Conservation (phyloP, 2,329 filamentous ascomycete genomes). For the Ploettnerulaceae sp. region DNA sequence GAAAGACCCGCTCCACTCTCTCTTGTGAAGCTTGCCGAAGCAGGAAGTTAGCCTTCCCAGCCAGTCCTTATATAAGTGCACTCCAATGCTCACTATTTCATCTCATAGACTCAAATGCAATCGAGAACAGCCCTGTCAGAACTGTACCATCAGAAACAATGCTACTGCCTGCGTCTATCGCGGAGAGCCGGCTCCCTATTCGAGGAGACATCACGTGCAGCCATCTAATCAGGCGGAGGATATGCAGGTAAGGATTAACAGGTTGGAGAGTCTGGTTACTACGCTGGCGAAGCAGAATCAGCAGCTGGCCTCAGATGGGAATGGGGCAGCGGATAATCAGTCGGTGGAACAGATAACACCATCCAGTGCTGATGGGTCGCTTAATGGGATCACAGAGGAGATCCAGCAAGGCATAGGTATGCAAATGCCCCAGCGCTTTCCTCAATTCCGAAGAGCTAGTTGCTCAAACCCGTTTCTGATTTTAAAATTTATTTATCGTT, state of each 20-base stretch:
- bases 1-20: conserved; percentile 18
- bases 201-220: conserved; percentile 52
- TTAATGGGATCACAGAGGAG: conserved; percentile 34
- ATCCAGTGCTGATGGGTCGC: conserved; percentile 33
- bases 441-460: no score
- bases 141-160: conserved; percentile 82
- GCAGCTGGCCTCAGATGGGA: conserved; percentile 37
- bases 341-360: conserved; percentile 38
- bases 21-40: conserved; percentile 23
- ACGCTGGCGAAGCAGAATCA: conserved; percentile 45
- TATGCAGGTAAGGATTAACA: conserved; percentile 46
- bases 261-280: conserved; percentile 34
- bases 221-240: conserved; percentile 84
- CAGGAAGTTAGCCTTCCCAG: conserved; percentile 18
- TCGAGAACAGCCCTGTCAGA: conserved; percentile 81
- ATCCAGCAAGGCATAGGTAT: conserved; percentile 67
- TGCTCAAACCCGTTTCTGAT: no score
- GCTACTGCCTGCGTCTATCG: conserved; percentile 78
- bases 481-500: no score
- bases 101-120: conserved; percentile 76
- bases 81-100: conserved; percentile 4
- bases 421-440: no score
- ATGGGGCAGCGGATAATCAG: background rate
- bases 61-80: background rate
- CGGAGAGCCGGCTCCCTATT: conserved; percentile 55